Percentiles rank a stretch among this genome's conserved stretches.
These are phyloP conservation scores for Pterocarpus macrocarpus DNA, from an alignment of 306 rosid species.

Conservation along the genomic window DNA sequence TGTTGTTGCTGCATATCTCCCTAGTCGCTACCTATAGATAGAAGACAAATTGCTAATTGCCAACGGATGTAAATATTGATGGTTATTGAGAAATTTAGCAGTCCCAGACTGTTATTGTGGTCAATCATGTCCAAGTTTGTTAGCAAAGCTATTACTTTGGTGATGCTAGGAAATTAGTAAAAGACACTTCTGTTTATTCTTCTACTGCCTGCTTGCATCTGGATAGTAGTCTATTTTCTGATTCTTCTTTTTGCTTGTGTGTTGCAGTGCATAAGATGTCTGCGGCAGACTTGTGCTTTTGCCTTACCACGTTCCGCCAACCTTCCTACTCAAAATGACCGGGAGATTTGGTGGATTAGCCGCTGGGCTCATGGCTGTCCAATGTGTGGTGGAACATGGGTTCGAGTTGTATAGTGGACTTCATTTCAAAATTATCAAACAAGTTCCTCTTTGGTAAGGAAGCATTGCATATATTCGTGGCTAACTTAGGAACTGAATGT, in stretches of 20 bases:
- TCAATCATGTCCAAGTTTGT: slow-evolving; percentile 29
- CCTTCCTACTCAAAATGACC: slow-evolving; percentile 63
- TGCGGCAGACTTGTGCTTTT: slow-evolving; percentile 95
- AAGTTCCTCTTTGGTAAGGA: slow-evolving; percentile 33
- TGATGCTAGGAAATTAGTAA: slow-evolving; percentile 24
- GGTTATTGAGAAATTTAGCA: neutral
- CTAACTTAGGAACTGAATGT: slow-evolving; percentile 23
- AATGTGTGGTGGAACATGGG: slow-evolving; percentile 98
- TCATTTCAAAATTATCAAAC: neutral
- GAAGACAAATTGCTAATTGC: too few species aligned
- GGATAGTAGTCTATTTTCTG: slow-evolving; percentile 33
- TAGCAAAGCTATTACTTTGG: slow-evolving; percentile 3
- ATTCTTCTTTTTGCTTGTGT: slow-evolving; percentile 18
- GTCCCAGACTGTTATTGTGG: slow-evolving; percentile 18
- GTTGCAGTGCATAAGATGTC: slow-evolving; percentile 93
- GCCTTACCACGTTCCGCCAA: slow-evolving; percentile 66
- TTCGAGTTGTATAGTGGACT: slow-evolving; percentile 78
- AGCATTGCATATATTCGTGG: slow-evolving; percentile 25
- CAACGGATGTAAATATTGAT: too few species aligned
- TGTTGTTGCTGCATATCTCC: too few species aligned
- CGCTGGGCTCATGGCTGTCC: slow-evolving; percentile 97
- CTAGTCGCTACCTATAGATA: too few species aligned
- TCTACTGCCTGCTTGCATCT: neutral
- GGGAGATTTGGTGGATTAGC: slow-evolving; percentile 92
- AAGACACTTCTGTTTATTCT: slow-evolving; percentile 1